Base-by-base conservation (phyloP, 768 basidiomycete species). In the Trametes maxima region DNA sequence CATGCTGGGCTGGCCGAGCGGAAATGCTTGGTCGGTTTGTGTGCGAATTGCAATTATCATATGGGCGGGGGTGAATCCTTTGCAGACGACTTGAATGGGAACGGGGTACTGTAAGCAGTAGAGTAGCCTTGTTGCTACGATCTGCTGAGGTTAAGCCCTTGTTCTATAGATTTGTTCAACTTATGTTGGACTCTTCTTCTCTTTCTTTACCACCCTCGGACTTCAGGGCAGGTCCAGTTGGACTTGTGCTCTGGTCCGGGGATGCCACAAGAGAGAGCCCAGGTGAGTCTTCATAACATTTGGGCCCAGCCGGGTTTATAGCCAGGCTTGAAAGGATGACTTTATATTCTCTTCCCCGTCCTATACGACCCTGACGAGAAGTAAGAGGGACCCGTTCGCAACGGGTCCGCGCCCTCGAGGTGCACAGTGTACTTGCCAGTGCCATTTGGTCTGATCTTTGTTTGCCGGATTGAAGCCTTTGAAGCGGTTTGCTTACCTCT, bases 331-430 rank as follows among this genome's bases (percentile, higher is more conserved):
- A 56, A 49, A 48, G 53, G 87, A 89, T 89, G 88, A 87, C 83
- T 80, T 80, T 80, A 37, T 28, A 83, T 90, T 90, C 89, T 90
- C 88, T 91, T 90, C 89, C 89, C 89, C 89, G 88, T 87, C 89
- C 76, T 90, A 90, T 71, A 87, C 89, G 89, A 90, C 90, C 83
- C 86, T 91, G 90, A 79, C 85, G 89, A 90, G 88, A 73, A 48
- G 79, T 83, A 74, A 90, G 88, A 88, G 87, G 71, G 72, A 85
- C 87, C 80, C 82, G 85, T 89, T 88, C 85, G 85, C 86, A 86
- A 86, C 86, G 79, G 79, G 86, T 82, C 77, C 74, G 84, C 81
- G 80, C 76, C 78, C 82, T 60, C 75, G 77, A 80, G 77, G 75
- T 76, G 82, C 82, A 79, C 71, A 88, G 86, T 82, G 87, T 83